Conservation (phyloP, 768 basidiomycete species). For the Tephrocybe sp. region DNA sequence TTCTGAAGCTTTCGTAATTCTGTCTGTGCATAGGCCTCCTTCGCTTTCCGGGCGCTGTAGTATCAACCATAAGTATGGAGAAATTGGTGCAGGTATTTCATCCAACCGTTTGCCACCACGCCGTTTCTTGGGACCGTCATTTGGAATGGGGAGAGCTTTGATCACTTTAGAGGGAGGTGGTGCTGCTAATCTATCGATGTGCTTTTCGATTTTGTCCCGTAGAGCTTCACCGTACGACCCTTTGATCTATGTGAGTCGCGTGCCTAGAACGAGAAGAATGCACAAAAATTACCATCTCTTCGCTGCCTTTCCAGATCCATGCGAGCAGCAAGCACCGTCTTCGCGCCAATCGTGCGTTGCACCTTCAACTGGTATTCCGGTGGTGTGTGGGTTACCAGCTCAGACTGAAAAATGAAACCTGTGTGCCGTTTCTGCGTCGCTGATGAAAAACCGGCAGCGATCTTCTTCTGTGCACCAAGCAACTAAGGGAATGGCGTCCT, state of each 20-base stretch:
- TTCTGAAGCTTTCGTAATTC: conserved; percentile 97
- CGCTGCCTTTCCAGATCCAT: conserved; percentile 90
- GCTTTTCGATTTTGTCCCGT: conserved; percentile 89
- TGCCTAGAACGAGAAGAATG: neutral
- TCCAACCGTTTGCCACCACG: conserved; percentile 90
- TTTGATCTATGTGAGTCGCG: conserved; percentile 22
- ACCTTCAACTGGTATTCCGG: conserved; percentile 89
- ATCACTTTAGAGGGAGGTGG: conserved; percentile 92
- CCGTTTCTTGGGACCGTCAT: conserved; percentile 94
- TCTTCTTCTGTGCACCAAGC: conserved; percentile 91
- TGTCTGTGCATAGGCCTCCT: conserved; percentile 96
- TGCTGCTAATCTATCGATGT: conserved; percentile 87
- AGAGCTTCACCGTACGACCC: conserved; percentile 80
- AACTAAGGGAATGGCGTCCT: conserved; percentile 50
- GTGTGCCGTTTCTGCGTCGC: conserved; percentile 88
- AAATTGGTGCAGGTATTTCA: conserved; percentile 4
- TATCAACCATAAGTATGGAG: neutral
- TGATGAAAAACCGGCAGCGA: conserved; percentile 90
- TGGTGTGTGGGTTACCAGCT: conserved; percentile 81
- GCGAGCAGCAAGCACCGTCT: conserved; percentile 84
- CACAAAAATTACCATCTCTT: conserved; percentile 62
- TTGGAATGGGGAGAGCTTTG: conserved; percentile 92
- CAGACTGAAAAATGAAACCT: conserved; percentile 95
- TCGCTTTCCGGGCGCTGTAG: conserved; percentile 90
- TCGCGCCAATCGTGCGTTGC: conserved; percentile 92